Evolutionary conservation across 371 early-diverging fungal genomes (phyloP).

Genomic region (Dichotomocladium elegans): DNA sequence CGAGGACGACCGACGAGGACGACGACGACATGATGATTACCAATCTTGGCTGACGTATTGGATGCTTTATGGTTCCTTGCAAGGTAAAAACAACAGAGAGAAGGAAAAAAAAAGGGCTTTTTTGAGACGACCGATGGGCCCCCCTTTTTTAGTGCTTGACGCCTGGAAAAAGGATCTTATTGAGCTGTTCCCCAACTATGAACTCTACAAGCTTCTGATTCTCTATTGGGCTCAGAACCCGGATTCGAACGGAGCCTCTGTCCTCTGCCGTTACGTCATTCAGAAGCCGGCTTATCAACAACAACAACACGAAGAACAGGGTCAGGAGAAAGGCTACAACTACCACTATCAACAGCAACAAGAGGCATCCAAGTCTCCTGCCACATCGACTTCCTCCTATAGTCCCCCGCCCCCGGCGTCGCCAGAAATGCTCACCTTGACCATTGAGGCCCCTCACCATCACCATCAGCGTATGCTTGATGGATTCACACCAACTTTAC

Average conservation of each 20-base stretch:
- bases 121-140: too few relatives aligned
- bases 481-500: slow-evolving; percentile 22
- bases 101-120: neutral
- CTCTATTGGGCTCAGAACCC: slow-evolving; percentile 55
- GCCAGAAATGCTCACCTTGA: slow-evolving; percentile 1
- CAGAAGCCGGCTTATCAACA: slow-evolving; percentile 24
- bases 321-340: neutral
- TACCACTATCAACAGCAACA: neutral
- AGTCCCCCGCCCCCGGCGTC: neutral
- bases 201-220: slow-evolving; percentile 37
- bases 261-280: slow-evolving; percentile 32
- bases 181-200: slow-evolving; percentile 34
- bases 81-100: slow-evolving; percentile 21
- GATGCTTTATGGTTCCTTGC: slow-evolving; percentile 46
- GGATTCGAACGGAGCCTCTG: slow-evolving; percentile 42
- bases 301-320: neutral
- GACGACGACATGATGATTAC: slow-evolving; percentile 18
- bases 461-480: slow-evolving; percentile 11
- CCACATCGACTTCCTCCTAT: neutral
- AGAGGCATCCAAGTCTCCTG: neutral
- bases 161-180: slow-evolving; percentile 32
- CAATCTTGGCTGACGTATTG: slow-evolving; percentile 54
- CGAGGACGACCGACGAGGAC: slow-evolving; percentile 2
- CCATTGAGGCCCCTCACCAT: neutral
- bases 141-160: slow-evolving; percentile 31